Evolutionary conservation across 2,329 filamentous ascomycete genomes (phyloP).

Genomic region (Colletotrichum sp.): DNA sequence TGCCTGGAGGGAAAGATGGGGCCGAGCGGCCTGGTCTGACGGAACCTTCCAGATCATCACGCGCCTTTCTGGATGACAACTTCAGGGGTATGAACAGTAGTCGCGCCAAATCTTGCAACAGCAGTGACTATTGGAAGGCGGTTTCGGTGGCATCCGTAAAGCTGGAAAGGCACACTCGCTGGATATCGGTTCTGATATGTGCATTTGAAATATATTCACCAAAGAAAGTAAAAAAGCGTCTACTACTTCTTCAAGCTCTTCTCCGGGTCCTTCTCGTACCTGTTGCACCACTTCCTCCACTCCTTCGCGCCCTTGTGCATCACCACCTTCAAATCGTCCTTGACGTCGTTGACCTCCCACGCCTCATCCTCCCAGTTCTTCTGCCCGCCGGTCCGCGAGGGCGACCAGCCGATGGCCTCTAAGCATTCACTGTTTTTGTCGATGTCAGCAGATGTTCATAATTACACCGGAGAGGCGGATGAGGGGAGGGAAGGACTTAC

Average conservation of each 20-base stretch:
- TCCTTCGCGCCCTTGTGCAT: constrained; percentile 17
- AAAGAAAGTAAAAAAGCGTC: background rate
- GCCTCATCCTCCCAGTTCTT: constrained; percentile 20
- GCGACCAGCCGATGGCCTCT: constrained; percentile 18
- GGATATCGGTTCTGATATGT: background rate
- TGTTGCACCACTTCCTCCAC: constrained; percentile 16
- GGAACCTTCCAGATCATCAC: background rate
- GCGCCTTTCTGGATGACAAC: background rate
- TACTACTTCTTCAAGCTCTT: constrained; percentile 12
- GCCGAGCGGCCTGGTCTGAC: background rate
- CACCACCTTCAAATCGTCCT: constrained; percentile 10
- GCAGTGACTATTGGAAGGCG: too few relatives aligned
- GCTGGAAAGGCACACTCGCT: too few relatives aligned
- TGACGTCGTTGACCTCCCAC: constrained; percentile 14
- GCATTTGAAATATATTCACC: background rate
- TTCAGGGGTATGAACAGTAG: background rate
- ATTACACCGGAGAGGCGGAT: too few relatives aligned
- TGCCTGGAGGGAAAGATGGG: background rate
- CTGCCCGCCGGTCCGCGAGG: background rate
- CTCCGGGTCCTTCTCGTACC: constrained; percentile 17
- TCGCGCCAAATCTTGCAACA: too few relatives aligned
- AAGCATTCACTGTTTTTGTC: background rate
- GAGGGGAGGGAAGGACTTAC: background rate
- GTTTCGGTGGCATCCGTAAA: too few relatives aligned
- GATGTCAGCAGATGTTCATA: background rate